Evolutionary conservation across 805 yeast species (phyloP).

Genomic region (Hanseniaspora osmophila): DNA sequence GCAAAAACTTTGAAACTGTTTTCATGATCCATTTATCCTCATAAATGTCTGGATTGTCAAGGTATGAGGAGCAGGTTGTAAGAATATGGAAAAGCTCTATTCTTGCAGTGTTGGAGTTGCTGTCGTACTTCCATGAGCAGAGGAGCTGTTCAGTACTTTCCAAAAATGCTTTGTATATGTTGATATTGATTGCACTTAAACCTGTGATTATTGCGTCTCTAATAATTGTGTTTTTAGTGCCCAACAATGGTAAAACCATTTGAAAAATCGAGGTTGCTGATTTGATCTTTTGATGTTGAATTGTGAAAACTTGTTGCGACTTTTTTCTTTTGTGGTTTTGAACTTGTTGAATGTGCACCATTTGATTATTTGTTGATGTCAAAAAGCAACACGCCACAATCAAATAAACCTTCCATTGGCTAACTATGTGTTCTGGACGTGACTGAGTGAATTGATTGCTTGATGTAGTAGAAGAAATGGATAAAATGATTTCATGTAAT

Average conservation of each 20-base stretch:
- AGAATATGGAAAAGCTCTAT: conserved; percentile 70
- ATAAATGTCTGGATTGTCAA: conserved; percentile 35
- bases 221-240: conserved; percentile 52
- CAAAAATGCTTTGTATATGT: conserved; percentile 68
- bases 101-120: conserved; percentile 30
- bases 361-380: conserved; percentile 80
- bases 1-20: conserved; percentile 47
- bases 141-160: conserved; percentile 58
- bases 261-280: conserved; percentile 82
- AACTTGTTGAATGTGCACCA: conserved; percentile 44
- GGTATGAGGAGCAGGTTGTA: conserved; percentile 51
- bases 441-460: conserved; percentile 9
- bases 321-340: conserved; percentile 57
- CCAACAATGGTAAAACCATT: conserved; percentile 72
- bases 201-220: conserved; percentile 85
- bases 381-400: conserved; percentile 85
- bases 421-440: conserved; percentile 52
- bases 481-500: conserved; percentile 54
- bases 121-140: conserved; percentile 39
- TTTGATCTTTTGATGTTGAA: conserved; percentile 83
- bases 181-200: conserved; percentile 75
- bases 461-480: conserved; percentile 32
- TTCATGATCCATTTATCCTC: conserved; percentile 57
- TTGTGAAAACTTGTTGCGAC: conserved; percentile 63
- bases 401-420: conserved; percentile 79